Conservation (phyloP, 2,329 filamentous ascomycete genomes). For the Microcyclospora pomicola region DNA sequence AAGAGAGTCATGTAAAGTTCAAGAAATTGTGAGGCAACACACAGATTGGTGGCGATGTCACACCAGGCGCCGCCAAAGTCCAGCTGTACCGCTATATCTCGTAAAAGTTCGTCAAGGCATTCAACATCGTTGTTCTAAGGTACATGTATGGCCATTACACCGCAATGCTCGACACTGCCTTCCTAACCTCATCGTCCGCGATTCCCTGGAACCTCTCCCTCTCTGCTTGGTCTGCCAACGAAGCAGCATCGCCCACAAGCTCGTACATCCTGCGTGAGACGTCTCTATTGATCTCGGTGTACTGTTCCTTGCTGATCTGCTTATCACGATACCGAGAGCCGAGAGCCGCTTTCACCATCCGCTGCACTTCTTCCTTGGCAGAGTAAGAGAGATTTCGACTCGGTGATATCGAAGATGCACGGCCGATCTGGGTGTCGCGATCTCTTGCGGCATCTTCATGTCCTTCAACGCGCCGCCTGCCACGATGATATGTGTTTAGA, state of each 20-base stretch:
- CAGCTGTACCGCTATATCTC: neutral
- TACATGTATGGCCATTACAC: neutral
- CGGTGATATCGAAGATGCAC: constrained; percentile 17
- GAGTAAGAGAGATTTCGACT: constrained; percentile 52
- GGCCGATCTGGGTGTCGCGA: constrained; percentile 10
- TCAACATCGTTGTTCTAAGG: neutral
- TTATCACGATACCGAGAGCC: constrained; percentile 71
- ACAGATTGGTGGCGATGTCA: too few species aligned
- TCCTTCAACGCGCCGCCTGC: constrained; percentile 9
- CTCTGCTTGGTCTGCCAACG: constrained; percentile 48
- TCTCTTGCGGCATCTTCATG: constrained; percentile 5
- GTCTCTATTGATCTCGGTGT: constrained; percentile 79
- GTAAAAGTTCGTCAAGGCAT: neutral
- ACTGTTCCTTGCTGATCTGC: constrained; percentile 74
- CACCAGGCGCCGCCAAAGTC: neutral
- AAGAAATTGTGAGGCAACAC: too few species aligned
- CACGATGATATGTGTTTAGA: constrained; percentile 5
- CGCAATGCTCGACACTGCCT: neutral
- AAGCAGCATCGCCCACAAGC: constrained; percentile 37
- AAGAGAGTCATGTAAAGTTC: too few species aligned
- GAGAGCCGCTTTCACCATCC: constrained; percentile 70
- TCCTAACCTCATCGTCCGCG: constrained; percentile 57
- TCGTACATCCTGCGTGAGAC: constrained; percentile 83
- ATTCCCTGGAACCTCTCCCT: constrained; percentile 60
- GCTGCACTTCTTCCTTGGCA: constrained; percentile 77